Percentiles rank a stretch among this genome's conserved stretches.
These are phyloP conservation scores for Pythium monospermum DNA, from an alignment of 352 stramenopile species.

Conservation along the genomic window DNA sequence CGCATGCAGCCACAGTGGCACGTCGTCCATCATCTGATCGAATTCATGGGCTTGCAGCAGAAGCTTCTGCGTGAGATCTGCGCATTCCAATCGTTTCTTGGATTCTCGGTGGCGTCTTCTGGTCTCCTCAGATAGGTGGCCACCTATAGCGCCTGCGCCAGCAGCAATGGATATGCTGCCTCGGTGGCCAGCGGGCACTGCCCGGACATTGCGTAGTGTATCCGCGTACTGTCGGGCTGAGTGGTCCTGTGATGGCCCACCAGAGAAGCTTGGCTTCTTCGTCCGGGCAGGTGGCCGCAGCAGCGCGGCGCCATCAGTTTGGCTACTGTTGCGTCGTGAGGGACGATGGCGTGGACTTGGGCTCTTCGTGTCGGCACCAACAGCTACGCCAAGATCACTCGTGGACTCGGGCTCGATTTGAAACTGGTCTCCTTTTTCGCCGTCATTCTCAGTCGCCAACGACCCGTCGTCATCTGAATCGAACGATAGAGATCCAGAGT, in stretches of 20 bases:
- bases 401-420: not conserved
- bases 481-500: not conserved
- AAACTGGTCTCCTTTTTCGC: not conserved
- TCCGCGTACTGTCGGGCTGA: conserved; percentile 18
- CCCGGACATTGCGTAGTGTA: conserved; percentile 9
- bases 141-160: not conserved
- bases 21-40: conserved; percentile 22
- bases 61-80: conserved; percentile 26
- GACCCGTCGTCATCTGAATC: not conserved
- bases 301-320: too few species aligned
- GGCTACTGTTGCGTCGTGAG: too few species aligned
- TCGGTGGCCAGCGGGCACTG: conserved; percentile 4
- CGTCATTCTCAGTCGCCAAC: not conserved
- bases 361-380: too few species aligned
- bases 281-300: too few species aligned
- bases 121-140: conserved; percentile 19
- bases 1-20: conserved; percentile 39
- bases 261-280: too few species aligned
- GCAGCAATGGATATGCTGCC: conserved; percentile 23
- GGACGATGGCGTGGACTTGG: too few species aligned
- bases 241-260: too few species aligned
- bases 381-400: too few species aligned
- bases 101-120: conserved; percentile 26
- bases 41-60: conserved; percentile 39
- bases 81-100: conserved; percentile 35